phyloP scores from a whole-genome alignment of 192 early-diverging fungal genomes.

The Linnemannia exigua region DNA sequence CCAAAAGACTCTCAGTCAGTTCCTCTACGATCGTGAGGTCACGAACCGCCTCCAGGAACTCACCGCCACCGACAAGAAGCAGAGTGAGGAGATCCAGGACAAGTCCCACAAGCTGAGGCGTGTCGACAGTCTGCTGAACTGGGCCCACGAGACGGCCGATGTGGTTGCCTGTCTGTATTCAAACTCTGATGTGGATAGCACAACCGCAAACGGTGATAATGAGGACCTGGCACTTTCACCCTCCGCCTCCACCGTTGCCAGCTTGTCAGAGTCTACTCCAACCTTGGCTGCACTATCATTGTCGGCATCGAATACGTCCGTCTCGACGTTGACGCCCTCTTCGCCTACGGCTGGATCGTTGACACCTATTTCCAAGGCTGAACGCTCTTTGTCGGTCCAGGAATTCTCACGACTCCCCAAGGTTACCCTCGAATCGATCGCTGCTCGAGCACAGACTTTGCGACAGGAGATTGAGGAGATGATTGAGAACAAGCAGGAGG shows the following conservation, averaged over 20 bases:
- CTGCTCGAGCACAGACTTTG: not conserved
- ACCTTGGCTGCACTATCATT: not conserved
- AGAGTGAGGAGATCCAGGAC: constrained; percentile 16
- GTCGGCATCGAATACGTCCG: not conserved
- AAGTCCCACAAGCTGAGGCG: constrained; percentile 22
- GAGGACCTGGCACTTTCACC: not conserved
- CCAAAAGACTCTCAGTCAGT: constrained; percentile 8
- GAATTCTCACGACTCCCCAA: constrained; percentile 14
- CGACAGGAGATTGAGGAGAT: constrained; percentile 28
- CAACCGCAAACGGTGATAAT: not conserved
- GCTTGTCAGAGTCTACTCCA: not conserved
- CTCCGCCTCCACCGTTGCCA: not conserved
- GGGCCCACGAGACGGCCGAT: constrained; percentile 23
- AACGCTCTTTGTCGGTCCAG: not conserved
- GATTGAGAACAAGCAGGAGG: constrained; percentile 21
- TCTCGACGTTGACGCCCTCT: constrained; percentile 8
- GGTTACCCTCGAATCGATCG: not conserved
- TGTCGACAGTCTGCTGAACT: constrained; percentile 16
- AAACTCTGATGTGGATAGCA: not conserved
- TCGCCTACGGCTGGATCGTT: not conserved
- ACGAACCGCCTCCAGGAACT: constrained; percentile 17
- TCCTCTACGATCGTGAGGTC: constrained; percentile 15
- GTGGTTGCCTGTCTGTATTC: constrained; percentile 4
- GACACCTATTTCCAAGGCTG: not conserved
- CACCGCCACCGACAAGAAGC: constrained; percentile 6